Evolutionary conservation across 2,329 filamentous ascomycete species (phyloP).

Genomic region (Ceratocystis diversiconidia): DNA sequence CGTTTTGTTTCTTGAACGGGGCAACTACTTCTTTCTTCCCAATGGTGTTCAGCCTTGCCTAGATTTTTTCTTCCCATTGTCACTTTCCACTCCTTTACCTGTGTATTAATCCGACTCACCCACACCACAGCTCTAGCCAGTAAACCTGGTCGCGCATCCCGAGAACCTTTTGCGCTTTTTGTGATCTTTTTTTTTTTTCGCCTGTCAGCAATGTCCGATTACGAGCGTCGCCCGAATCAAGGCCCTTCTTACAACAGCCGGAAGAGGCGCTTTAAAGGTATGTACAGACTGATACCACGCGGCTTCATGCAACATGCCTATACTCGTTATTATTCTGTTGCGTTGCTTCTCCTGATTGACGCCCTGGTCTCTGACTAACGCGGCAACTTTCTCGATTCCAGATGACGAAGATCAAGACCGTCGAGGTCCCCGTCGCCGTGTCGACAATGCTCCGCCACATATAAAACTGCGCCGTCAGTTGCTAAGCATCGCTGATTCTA

Average conservation of each 20-base stretch:
- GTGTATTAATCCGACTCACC: neutral
- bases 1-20: neutral
- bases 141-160: neutral
- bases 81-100: neutral
- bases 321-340: no score
- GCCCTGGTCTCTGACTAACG: neutral
- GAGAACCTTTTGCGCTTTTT: neutral
- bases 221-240: conserved; percentile 40
- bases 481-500: conserved; percentile 67
- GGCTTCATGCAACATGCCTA: no score
- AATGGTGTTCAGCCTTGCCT: conserved; percentile 18
- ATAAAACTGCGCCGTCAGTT: conserved; percentile 65
- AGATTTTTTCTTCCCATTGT: neutral
- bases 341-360: neutral
- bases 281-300: neutral
- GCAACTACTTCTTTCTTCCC: conserved; percentile 12
- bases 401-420: conserved; percentile 58
- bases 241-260: conserved; percentile 40
- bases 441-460: conserved; percentile 53
- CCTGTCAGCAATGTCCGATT: conserved; percentile 35
- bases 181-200: neutral
- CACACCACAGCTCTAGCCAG: neutral
- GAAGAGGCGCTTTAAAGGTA: conserved; percentile 72
- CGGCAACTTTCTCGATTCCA: conserved; percentile 18
- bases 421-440: conserved; percentile 58